These are phyloP conservation scores for Centella asiatica DNA, from an alignment of 129 eudicot species.

Conservation along the genomic window DNA sequence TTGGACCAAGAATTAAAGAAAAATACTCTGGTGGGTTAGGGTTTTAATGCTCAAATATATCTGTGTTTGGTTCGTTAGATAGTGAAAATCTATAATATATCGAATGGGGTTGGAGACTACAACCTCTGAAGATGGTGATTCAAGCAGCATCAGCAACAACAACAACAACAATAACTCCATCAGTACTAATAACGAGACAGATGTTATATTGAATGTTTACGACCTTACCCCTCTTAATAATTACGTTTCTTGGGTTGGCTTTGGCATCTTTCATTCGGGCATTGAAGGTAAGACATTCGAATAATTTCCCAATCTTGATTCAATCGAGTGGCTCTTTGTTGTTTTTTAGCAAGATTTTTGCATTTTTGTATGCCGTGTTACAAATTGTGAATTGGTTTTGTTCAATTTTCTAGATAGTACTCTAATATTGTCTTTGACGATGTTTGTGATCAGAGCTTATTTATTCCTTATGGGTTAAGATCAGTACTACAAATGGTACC, in stretches of 20 bases:
- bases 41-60: too few species aligned
- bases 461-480: too few species aligned
- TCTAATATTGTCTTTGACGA: neutral
- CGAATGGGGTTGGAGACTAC: slow-evolving; percentile 28
- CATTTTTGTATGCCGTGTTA: neutral
- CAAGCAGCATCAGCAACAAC: neutral
- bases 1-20: neutral
- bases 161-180: too few species aligned
- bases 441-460: too few species aligned
- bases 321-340: neutral
- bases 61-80: neutral
- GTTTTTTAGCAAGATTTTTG: neutral
- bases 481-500: too few species aligned
- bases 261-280: slow-evolving; percentile 63
- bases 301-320: neutral
- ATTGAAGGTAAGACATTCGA: slow-evolving; percentile 52
- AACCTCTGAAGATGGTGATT: slow-evolving; percentile 12
- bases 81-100: neutral
- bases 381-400: neutral
- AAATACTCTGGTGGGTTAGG: slow-evolving; percentile 5
- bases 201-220: slow-evolving; percentile 43
- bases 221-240: slow-evolving; percentile 53
- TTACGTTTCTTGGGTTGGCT: slow-evolving; percentile 50
- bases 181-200: slow-evolving; percentile 15
- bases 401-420: neutral